These are phyloP conservation scores for Mortierella polycephala DNA, from an alignment of 371 early-diverging fungal species.

Conservation along the genomic window DNA sequence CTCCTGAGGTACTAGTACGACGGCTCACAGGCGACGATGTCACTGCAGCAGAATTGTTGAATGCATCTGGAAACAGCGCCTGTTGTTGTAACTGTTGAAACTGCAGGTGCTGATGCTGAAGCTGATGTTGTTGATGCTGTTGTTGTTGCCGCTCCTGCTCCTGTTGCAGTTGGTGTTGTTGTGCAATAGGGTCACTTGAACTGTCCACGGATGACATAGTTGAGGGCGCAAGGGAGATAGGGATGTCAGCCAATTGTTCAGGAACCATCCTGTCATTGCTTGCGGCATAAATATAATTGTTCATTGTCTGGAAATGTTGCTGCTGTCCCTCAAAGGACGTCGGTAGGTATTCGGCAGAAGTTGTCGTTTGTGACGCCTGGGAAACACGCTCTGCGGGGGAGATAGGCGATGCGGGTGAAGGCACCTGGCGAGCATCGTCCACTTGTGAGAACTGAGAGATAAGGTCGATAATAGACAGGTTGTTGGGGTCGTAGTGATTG, in stretches of 20 bases:
- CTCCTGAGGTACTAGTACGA: constrained; percentile 38
- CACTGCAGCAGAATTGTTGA: constrained; percentile 18
- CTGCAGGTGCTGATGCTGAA: constrained; percentile 51
- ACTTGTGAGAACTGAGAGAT: constrained; percentile 54
- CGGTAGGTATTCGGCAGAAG: constrained; percentile 26
- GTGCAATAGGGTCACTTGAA: constrained; percentile 6
- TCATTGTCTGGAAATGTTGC: constrained; percentile 46
- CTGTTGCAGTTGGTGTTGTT: constrained; percentile 32
- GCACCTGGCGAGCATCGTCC: constrained; percentile 45
- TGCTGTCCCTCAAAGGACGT: constrained; percentile 23
- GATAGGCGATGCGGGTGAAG: constrained; percentile 47
- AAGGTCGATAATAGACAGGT: constrained; percentile 46
- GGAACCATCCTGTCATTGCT: constrained; percentile 50
- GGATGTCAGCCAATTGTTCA: constrained; percentile 49
- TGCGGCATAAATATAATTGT: constrained; percentile 41
- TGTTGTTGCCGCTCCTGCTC: constrained; percentile 41
- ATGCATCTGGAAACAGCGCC: constrained; percentile 44
- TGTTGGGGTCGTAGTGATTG: constrained; percentile 40
- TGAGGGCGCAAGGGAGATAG: constrained; percentile 40
- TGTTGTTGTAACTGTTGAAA: constrained; percentile 53
- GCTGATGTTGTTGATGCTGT: constrained; percentile 39
- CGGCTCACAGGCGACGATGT: constrained; percentile 38
- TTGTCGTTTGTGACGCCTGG: constrained; percentile 30
- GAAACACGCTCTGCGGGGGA: constrained; percentile 35
- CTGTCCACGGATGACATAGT: constrained; percentile 12